These are phyloP conservation scores for Ajuga chamaepitys DNA, from an alignment of 257 asterid species.

Conservation along the genomic window DNA sequence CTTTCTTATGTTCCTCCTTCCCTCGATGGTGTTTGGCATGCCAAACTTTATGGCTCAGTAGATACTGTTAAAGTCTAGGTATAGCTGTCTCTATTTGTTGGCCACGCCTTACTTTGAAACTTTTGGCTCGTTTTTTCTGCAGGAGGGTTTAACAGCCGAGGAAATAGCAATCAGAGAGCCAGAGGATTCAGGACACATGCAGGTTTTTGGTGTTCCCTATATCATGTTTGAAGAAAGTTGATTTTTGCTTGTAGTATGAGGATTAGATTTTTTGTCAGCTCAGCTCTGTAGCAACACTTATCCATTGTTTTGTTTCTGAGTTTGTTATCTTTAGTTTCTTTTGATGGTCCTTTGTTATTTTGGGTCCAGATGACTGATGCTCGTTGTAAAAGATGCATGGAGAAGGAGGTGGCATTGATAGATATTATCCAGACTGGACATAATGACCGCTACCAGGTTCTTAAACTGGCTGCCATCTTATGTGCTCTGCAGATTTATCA, in stretches of 20 bases:
- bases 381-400: constrained; percentile 65
- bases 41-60: not conserved
- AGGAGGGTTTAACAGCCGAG: constrained; percentile 89
- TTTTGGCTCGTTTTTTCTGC: constrained; percentile 19
- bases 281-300: not conserved
- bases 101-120: no score
- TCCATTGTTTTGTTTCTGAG: not conserved
- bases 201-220: constrained; percentile 35
- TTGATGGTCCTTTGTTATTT: not conserved
- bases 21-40: not conserved
- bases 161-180: constrained; percentile 72
- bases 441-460: constrained; percentile 72
- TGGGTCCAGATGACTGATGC: constrained; percentile 82
- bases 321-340: not conserved
- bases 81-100: no score
- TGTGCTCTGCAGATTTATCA: no score
- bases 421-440: constrained; percentile 71
- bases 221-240: constrained; percentile 4
- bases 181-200: constrained; percentile 54
- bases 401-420: constrained; percentile 60
- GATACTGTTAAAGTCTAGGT: no score
- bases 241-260: not conserved
- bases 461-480: no score
- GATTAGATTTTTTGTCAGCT: no score
- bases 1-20: no score